Percentiles rank a stretch among this genome's conserved stretches.
phyloP scores from a whole-genome alignment of 1,284 basidiomycete genomes.

The Cryptococcus floricola region DNA sequence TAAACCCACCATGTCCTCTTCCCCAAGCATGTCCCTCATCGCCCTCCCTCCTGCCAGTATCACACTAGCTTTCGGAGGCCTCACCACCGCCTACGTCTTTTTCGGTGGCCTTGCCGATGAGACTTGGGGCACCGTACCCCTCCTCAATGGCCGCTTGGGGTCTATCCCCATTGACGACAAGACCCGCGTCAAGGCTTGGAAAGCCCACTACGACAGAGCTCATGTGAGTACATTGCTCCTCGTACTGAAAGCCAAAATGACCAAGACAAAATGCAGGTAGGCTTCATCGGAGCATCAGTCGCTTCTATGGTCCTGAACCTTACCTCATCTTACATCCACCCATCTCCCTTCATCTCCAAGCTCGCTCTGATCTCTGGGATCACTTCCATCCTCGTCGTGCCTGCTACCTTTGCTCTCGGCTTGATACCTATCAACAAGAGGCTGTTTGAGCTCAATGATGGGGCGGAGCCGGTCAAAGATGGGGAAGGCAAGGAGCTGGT shows the following conservation, averaged over 20 bases:
- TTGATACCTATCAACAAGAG: constrained; percentile 20
- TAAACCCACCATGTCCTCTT: too few species aligned
- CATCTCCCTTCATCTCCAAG: constrained; percentile 9
- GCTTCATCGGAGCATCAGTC: constrained; percentile 8
- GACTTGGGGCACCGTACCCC: constrained; percentile 23
- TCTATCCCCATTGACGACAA: constrained; percentile 1
- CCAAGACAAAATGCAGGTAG: constrained; percentile 3
- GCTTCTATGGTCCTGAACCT: constrained; percentile 11
- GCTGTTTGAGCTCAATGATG: constrained; percentile 12
- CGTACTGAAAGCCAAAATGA: background rate
- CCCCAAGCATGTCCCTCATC: background rate
- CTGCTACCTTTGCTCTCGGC: constrained; percentile 17
- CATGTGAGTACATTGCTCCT: constrained; percentile 5
- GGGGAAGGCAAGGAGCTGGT: constrained; percentile 15
- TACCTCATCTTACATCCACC: constrained; percentile 17
- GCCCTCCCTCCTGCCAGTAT: constrained; percentile 17
- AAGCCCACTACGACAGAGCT: constrained; percentile 12
- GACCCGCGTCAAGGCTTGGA: constrained; percentile 19
- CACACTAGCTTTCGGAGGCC: constrained; percentile 19
- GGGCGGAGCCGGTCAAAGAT: background rate
- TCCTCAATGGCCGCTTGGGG: constrained; percentile 16
- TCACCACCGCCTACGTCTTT: constrained; percentile 24
- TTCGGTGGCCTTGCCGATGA: constrained; percentile 20
- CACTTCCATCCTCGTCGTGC: constrained; percentile 16
- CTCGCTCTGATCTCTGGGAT: constrained; percentile 21